A percentile compares a stretch with the other conserved stretches of the same genome.
Evolutionary conservation across 164 flowering plant species (phyloP).

Genomic region (Malania oleifera): DNA sequence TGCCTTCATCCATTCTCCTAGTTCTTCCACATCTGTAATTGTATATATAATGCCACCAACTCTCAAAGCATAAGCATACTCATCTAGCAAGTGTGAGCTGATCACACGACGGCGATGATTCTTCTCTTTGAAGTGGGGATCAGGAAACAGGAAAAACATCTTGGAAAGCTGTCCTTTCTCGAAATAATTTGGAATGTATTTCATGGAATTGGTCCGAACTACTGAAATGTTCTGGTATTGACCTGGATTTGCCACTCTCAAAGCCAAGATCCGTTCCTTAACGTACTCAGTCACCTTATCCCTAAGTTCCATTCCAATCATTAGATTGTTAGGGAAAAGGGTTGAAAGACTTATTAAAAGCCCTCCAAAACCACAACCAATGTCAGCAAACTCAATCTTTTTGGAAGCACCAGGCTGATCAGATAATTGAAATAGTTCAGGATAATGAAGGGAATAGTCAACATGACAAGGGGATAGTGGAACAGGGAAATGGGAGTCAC

Average conservation of each 20-base stretch:
- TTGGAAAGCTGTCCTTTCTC: conserved; percentile 75
- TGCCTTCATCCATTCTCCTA: conserved; percentile 82
- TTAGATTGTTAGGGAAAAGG: conserved; percentile 70
- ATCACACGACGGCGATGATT: conserved; percentile 87
- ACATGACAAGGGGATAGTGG: conserved; percentile 65
- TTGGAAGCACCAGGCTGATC: conserved; percentile 19
- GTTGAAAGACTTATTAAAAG: conserved; percentile 71
- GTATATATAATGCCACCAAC: conserved; percentile 90
- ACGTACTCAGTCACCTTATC: conserved; percentile 94
- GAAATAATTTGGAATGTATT: conserved; percentile 85
- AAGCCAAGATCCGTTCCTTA: conserved; percentile 68
- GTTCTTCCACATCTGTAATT: conserved; percentile 89
- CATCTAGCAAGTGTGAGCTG: conserved; percentile 74
- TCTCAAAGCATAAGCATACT: conserved; percentile 74
- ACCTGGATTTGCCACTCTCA: conserved; percentile 62
- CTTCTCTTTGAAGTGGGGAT: conserved; percentile 98
- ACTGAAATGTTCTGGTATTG: conserved; percentile 81
- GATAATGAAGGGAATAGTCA: conserved; percentile 63
- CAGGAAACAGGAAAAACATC: conserved; percentile 95
- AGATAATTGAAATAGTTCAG: conserved; percentile 42
- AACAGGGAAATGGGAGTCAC: conserved; percentile 93
- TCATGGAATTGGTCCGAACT: conserved; percentile 91
- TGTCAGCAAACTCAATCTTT: conserved; percentile 72
- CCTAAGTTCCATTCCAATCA: conserved; percentile 98
- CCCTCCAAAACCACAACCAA: conserved; percentile 98